A percentile compares a stretch with the other conserved stretches of the same genome.
These are phyloP conservation scores for Neurospora cerealis DNA, from an alignment of 495 filamentous ascomycete genomes.

Conservation along the genomic window DNA sequence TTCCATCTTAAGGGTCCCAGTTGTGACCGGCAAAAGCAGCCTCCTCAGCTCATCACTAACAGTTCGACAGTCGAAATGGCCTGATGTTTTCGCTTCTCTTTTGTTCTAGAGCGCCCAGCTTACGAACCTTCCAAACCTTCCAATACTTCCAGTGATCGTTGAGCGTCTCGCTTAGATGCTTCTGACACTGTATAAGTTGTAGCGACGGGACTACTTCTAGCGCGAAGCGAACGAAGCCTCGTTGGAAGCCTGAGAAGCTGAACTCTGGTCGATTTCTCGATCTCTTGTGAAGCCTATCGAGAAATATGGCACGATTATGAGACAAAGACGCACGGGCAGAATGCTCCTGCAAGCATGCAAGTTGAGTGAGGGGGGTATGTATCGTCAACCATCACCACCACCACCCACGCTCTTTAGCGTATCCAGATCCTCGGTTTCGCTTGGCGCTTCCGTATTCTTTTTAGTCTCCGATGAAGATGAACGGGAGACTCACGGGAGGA, in stretches of 20 bases:
- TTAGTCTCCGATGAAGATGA: neutral
- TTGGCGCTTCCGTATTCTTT: neutral
- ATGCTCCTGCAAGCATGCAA: neutral
- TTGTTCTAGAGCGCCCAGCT: neutral
- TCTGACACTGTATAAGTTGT: neutral
- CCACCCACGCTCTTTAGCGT: neutral
- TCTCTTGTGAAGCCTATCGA: neutral
- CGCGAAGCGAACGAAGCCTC: neutral
- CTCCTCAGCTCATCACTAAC: neutral
- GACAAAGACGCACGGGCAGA: neutral
- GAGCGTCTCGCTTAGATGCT: neutral
- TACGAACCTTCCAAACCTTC: neutral
- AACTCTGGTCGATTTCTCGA: neutral
- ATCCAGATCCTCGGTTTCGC: neutral
- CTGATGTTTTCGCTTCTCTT: neutral
- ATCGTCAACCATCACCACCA: neutral
- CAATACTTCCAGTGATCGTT: neutral
- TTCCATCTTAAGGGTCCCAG: too few relatives aligned
- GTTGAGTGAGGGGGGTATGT: neutral
- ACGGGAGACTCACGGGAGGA: neutral
- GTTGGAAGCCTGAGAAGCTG: neutral
- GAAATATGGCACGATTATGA: neutral
- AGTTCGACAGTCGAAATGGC: neutral
- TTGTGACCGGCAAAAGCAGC: neutral
- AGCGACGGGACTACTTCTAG: neutral